Percentiles rank a stretch among this genome's conserved stretches.
Conservation (phyloP, 208 protist genomes). For the Wallacemonas rigidus region DNA sequence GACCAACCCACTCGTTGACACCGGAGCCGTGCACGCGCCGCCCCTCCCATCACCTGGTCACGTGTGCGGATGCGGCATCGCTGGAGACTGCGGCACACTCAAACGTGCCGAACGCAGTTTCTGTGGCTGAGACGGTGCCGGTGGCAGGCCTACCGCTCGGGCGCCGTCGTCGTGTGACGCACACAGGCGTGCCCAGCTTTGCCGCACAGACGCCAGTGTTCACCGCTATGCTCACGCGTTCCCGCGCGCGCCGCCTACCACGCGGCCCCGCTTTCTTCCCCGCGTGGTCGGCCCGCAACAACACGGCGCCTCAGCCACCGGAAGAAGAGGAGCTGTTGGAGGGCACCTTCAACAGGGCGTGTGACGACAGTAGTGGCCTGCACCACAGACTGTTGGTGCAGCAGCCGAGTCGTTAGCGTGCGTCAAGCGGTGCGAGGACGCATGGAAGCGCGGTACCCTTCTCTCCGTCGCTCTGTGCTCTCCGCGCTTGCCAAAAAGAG, state of each 20-base stretch:
- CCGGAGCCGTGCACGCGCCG: not conserved
- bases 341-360: not conserved
- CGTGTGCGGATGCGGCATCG: not conserved
- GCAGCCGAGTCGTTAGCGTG: not conserved
- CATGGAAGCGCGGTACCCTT: not conserved
- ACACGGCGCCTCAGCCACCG: not conserved
- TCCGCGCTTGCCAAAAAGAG: too few species aligned
- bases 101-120: too few species aligned
- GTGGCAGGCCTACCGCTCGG: not conserved
- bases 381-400: not conserved
- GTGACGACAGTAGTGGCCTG: not conserved
- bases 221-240: not conserved
- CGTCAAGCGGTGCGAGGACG: not conserved
- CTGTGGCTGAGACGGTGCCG: not conserved
- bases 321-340: conserved; percentile 1
- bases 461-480: too few species aligned
- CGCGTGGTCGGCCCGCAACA: conserved; percentile 10
- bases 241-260: not conserved
- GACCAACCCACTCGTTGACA: not conserved
- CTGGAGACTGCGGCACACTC: too few species aligned
- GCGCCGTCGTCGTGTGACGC: not conserved
- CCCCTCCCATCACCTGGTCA: not conserved
- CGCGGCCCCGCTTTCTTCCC: conserved; percentile 13
- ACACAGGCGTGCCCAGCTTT: not conserved
- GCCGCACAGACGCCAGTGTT: conserved; percentile 4